phyloP scores from a whole-genome alignment of 352 stramenopile genomes.

The Phytopythium vexans region DNA sequence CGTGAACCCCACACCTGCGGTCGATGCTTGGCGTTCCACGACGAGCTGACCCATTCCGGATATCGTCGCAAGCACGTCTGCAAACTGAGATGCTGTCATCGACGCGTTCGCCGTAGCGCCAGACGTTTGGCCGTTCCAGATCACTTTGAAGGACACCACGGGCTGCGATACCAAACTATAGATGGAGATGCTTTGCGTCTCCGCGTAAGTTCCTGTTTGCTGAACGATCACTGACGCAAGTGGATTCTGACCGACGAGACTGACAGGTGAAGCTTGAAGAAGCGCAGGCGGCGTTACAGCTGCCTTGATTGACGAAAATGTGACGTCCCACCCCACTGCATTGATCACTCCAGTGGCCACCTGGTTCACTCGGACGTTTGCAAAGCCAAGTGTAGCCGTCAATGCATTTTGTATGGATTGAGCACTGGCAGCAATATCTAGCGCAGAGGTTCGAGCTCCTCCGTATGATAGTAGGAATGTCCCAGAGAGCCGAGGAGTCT shows the following conservation, averaged over 20 bases:
- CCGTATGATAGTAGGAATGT: conserved; percentile 32
- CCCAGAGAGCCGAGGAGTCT: conserved; percentile 39
- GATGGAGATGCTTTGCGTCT: conserved; percentile 38
- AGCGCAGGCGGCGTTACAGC: conserved; percentile 12
- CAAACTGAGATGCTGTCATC: conserved; percentile 30
- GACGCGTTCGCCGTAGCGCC: conserved; percentile 13
- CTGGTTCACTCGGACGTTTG: too few relatives aligned
- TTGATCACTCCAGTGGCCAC: too few relatives aligned
- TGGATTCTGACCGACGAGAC: conserved; percentile 19
- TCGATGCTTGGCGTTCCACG: conserved; percentile 34
- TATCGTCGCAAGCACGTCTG: conserved; percentile 26
- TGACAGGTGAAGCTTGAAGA: conserved; percentile 9
- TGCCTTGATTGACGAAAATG: conserved; percentile 29
- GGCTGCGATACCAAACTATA: conserved; percentile 23
- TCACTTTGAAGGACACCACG: conserved; percentile 24
- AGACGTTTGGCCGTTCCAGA: conserved; percentile 32
- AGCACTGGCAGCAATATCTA: conserved; percentile 20
- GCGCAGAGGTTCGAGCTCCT: conserved; percentile 26
- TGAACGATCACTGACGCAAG: conserved; percentile 10
- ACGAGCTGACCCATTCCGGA: conserved; percentile 19
- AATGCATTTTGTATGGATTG: conserved; percentile 23
- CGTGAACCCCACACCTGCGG: conserved; percentile 31
- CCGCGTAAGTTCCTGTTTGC: conserved; percentile 17
- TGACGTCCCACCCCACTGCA: conserved; percentile 25
- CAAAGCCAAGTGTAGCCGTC: conserved; percentile 10